These are phyloP conservation scores for Meripilus lineatus DNA, from an alignment of 1,284 basidiomycete genomes.

Conservation along the genomic window DNA sequence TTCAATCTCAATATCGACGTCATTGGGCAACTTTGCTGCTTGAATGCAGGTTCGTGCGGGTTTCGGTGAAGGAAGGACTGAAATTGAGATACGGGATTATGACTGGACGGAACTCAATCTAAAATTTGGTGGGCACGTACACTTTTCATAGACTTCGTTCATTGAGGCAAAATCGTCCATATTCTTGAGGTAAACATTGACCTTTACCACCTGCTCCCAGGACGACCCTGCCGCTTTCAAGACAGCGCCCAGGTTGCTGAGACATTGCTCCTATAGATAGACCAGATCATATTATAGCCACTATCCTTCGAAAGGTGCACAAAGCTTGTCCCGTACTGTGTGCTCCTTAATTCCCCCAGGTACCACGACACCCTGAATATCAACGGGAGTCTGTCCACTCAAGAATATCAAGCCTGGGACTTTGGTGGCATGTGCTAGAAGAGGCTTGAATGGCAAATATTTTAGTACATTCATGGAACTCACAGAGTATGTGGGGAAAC, in stretches of 20 bases:
- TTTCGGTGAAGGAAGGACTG: slow-evolving; percentile 53
- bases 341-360: slow-evolving; percentile 52
- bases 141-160: slow-evolving; percentile 55
- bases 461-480: slow-evolving; percentile 16
- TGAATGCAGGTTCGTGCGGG: slow-evolving; percentile 79
- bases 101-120: too few relatives aligned
- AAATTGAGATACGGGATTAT: slow-evolving; percentile 19
- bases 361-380: slow-evolving; percentile 41
- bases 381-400: slow-evolving; percentile 53
- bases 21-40: slow-evolving; percentile 70
- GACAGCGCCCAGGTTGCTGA: slow-evolving; percentile 48
- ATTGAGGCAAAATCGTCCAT: slow-evolving; percentile 52
- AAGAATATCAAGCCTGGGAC: slow-evolving; percentile 53
- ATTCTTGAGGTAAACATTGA: slow-evolving; percentile 55
- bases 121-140: slow-evolving; percentile 13
- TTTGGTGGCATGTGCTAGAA: slow-evolving; percentile 49
- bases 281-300: slow-evolving; percentile 1
- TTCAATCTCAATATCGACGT: slow-evolving; percentile 79
- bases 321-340: slow-evolving; percentile 32
- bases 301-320: background rate
- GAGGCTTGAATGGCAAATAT: background rate
- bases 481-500: slow-evolving; percentile 46
- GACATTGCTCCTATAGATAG: slow-evolving; percentile 48
- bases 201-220: slow-evolving; percentile 55
- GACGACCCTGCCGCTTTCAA: slow-evolving; percentile 47